Evolutionary conservation across 495 filamentous ascomycete species (phyloP).

Genomic region (Penicillium atrosanguineum): DNA sequence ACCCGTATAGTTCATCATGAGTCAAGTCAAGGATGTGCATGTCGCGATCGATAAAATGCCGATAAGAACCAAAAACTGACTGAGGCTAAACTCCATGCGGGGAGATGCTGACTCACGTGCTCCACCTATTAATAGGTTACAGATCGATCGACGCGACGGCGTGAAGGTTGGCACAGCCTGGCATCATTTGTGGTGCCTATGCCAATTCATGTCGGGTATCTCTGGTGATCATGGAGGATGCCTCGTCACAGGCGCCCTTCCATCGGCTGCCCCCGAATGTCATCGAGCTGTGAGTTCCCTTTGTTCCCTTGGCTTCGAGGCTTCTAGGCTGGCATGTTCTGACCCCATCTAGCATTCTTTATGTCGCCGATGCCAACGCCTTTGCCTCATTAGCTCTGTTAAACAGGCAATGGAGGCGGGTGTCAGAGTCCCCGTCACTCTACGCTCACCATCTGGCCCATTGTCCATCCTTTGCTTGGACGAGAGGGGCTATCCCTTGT

Average conservation of each 20-base stretch:
- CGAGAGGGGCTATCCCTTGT: conserved; percentile 42
- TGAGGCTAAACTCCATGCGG: conserved; percentile 13
- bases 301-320: neutral
- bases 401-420: conserved; percentile 71
- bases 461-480: conserved; percentile 66
- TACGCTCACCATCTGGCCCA: conserved; percentile 74
- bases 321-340: conserved; percentile 11
- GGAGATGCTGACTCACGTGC: conserved; percentile 19
- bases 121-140: conserved; percentile 16
- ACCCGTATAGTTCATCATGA: conserved; percentile 11
- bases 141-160: conserved; percentile 17
- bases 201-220: conserved; percentile 21
- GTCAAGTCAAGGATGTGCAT: neutral
- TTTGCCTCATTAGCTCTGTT: conserved; percentile 83
- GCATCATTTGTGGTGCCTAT: conserved; percentile 12
- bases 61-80: neutral
- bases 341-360: conserved; percentile 62
- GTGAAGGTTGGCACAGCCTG: conserved; percentile 25
- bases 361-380: conserved; percentile 68
- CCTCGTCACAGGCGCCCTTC: conserved; percentile 15
- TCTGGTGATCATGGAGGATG: conserved; percentile 30
- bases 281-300: conserved; percentile 28
- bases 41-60: neutral
- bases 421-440: conserved; percentile 67
- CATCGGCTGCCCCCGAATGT: conserved; percentile 25